Evolutionary conservation across 805 yeast species (phyloP).

Genomic region (Zygotorulaspora florentina): DNA sequence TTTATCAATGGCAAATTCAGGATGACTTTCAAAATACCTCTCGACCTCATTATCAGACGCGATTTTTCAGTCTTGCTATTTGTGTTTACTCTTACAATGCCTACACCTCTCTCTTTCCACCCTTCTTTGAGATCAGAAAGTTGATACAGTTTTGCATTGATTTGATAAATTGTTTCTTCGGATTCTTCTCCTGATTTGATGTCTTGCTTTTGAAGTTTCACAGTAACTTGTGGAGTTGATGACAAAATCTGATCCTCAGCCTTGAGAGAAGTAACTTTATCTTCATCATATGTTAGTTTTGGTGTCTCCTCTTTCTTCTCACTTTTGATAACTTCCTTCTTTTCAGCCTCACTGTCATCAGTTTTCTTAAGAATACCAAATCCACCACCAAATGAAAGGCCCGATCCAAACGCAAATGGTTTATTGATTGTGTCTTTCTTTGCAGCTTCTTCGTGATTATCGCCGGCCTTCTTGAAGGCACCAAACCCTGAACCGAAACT

Average conservation of each 20-base stretch:
- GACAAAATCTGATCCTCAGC: slow-evolving; percentile 28
- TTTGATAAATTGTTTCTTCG: slow-evolving; percentile 63
- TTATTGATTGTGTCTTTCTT: slow-evolving; percentile 10
- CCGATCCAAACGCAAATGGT: slow-evolving; percentile 42
- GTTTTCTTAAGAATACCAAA: slow-evolving; percentile 27
- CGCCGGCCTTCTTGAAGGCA: slow-evolving; percentile 28
- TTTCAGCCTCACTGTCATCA: slow-evolving; percentile 5
- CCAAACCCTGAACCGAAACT: slow-evolving; percentile 43
- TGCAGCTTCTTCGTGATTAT: slow-evolving; percentile 8
- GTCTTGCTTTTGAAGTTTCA: slow-evolving; percentile 56
- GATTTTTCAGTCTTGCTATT: slow-evolving; percentile 40
- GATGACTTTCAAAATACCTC: slow-evolving; percentile 77
- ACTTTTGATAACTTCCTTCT: slow-evolving; percentile 7
- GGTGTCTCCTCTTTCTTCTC: slow-evolving; percentile 10
- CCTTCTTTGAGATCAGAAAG: slow-evolving; percentile 63
- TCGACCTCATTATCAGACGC: slow-evolving; percentile 86
- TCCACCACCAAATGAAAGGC: slow-evolving; percentile 41
- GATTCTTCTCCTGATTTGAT: slow-evolving; percentile 87
- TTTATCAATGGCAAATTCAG: slow-evolving; percentile 66
- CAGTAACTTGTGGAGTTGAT: slow-evolving; percentile 46
- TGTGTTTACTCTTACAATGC: slow-evolving; percentile 74
- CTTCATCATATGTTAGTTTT: slow-evolving; percentile 7
- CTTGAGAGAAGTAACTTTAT: slow-evolving; percentile 17
- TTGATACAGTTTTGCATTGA: slow-evolving; percentile 78
- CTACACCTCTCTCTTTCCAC: slow-evolving; percentile 96